Evolutionary conservation across 2,329 filamentous ascomycete genomes (phyloP).

Genomic region (Triangularia verruculosa): DNA sequence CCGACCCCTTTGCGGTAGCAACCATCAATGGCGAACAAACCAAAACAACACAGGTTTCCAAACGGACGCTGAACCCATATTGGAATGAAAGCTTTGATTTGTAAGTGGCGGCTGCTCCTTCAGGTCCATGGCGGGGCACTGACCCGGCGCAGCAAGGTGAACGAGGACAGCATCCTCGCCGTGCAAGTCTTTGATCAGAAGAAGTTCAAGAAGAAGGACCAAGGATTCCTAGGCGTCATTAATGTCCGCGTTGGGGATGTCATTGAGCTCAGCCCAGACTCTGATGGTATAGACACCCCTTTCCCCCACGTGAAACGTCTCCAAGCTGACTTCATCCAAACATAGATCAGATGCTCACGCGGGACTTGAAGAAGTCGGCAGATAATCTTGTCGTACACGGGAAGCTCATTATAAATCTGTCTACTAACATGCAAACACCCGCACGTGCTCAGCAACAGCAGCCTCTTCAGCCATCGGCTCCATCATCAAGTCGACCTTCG

Average conservation of each 20-base stretch:
- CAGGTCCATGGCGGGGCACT: constrained; percentile 8
- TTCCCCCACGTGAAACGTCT: neutral
- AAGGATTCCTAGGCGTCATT: constrained; percentile 95
- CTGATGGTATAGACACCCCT: constrained; percentile 65
- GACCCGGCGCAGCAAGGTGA: constrained; percentile 64
- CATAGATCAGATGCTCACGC: constrained; percentile 97
- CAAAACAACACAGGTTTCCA: constrained; percentile 94
- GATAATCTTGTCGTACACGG: constrained; percentile 97
- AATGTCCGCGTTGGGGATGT: constrained; percentile 95
- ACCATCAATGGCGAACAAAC: constrained; percentile 98
- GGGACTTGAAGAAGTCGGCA: constrained; percentile 95
- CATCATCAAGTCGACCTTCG: constrained; percentile 46
- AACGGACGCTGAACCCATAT: constrained; percentile 97
- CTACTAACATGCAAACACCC: constrained; percentile 78
- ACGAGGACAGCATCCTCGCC: constrained; percentile 92
- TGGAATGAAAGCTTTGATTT: constrained; percentile 99
- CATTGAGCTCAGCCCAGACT: constrained; percentile 83
- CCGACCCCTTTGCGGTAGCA: constrained; percentile 95
- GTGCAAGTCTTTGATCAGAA: constrained; percentile 99
- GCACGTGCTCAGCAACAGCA: constrained; percentile 47
- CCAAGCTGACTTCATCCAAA: constrained; percentile 21
- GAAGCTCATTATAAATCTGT: constrained; percentile 94
- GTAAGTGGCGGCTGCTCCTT: constrained; percentile 54
- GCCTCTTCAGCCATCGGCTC: constrained; percentile 27
- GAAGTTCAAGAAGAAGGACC: constrained; percentile 99